These are phyloP conservation scores for Microascus cirrosus DNA, from an alignment of 2,329 filamentous ascomycete species.

Conservation along the genomic window DNA sequence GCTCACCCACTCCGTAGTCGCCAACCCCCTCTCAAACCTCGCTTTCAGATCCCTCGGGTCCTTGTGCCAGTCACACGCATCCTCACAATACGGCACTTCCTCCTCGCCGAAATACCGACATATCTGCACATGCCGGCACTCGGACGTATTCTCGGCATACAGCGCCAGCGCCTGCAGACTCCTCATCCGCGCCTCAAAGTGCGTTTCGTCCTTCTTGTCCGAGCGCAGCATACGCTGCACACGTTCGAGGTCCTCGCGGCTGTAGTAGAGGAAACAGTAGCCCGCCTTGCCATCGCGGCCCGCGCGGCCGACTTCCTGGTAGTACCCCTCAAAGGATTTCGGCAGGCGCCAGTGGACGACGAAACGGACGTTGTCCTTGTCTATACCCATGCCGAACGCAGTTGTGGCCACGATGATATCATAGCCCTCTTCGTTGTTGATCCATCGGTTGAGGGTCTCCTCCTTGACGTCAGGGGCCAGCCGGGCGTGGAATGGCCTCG, in stretches of 20 bases:
- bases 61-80: slow-evolving; percentile 71
- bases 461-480: slow-evolving; percentile 58
- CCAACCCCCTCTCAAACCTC: slow-evolving; percentile 44
- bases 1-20: slow-evolving; percentile 51
- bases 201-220: slow-evolving; percentile 16
- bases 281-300: slow-evolving; percentile 82
- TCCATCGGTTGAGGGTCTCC: slow-evolving; percentile 60
- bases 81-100: slow-evolving; percentile 49
- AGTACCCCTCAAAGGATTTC: slow-evolving; percentile 91
- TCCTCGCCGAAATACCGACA: slow-evolving; percentile 67
- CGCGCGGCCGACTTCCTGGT: slow-evolving; percentile 88
- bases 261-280: slow-evolving; percentile 85
- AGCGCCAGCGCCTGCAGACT: slow-evolving; percentile 59
- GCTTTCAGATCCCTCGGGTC: slow-evolving; percentile 46
- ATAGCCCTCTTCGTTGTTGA: slow-evolving; percentile 62
- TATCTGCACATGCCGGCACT: slow-evolving; percentile 67
- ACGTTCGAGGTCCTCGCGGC: slow-evolving; percentile 72
- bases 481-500: slow-evolving; percentile 62
- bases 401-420: slow-evolving; percentile 92
- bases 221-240: slow-evolving; percentile 44
- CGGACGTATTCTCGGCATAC: slow-evolving; percentile 68
- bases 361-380: slow-evolving; percentile 89
- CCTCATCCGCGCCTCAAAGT: slow-evolving; percentile 36
- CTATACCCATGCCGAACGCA: slow-evolving; percentile 96
- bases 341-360: slow-evolving; percentile 91